Evolutionary conservation across 1,284 basidiomycete genomes (phyloP), one percentile per base, ranked within the genome.

Genomic region (Ustilago loliicola): DNA sequence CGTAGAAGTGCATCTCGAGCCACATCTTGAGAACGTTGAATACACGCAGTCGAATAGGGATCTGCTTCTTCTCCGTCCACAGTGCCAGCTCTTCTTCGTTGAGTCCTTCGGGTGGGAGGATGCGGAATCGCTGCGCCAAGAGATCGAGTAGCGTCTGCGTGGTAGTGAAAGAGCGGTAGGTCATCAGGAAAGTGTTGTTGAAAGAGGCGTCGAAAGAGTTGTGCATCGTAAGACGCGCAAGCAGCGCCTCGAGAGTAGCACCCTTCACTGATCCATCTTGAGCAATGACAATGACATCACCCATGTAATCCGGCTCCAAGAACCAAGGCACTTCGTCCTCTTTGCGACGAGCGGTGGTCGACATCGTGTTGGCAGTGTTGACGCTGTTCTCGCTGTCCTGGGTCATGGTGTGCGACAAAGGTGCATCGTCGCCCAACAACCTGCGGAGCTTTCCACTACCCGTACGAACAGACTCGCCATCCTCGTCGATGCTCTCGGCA

Each of bases 141-240:
- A 94, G 88, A 60, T 94, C 91, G 67, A 98, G 92, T 25, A 99
- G 88, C 68, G 95, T 92, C 64, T 94, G 90, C 21, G 94, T 89
- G 1, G 92, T 92, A 17, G 94, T 95, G 87, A 99, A 99, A 0
- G 95, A 96, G 80, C 96, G 94, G 89, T 95, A 98, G 1, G 97
- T 99, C 90, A 98, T 93, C 72, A 99, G 87, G 90, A 99, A 99
- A 1, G 95, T 93, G 85, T 93, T 93, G 85, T 92, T 93, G 88
- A 94, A 99, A 7, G 91, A 90, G 0, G 91, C 89, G 86, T 96
- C 95, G 50, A 79, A 83, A 29, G 64, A 60, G 51, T 84, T 78
- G 86, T 99, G 96, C 36, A 93, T 92, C 2, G 96, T 98, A 66
- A 98, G 88, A 7, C 94, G 91, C 83, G 95, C 95, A 5, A 98